Evolutionary conservation across 1,284 basidiomycete species (phyloP).

Genomic region (Ustilago nuda): DNA sequence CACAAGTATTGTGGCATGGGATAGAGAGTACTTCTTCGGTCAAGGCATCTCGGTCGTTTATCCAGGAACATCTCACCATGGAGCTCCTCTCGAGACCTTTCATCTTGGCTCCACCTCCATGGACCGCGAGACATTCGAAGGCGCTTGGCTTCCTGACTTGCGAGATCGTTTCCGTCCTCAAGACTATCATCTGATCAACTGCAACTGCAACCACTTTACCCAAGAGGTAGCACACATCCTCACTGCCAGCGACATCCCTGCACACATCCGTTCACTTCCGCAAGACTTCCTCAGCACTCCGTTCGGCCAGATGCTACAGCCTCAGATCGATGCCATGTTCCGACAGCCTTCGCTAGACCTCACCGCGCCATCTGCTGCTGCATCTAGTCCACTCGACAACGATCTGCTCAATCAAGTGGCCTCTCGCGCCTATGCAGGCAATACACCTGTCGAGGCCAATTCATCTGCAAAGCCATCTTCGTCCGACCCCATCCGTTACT

Average conservation of each 20-base stretch:
- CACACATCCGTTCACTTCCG: conserved; percentile 71
- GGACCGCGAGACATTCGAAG: conserved; percentile 82
- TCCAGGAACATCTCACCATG: conserved; percentile 73
- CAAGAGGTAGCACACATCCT: conserved; percentile 74
- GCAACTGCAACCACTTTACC: conserved; percentile 75
- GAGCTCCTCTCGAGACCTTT: conserved; percentile 79
- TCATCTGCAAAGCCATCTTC: conserved; percentile 74
- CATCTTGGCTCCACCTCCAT: conserved; percentile 85
- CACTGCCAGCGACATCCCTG: conserved; percentile 63
- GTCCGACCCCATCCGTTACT: conserved; percentile 72
- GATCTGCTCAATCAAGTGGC: conserved; percentile 71
- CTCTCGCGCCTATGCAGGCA: conserved; percentile 71
- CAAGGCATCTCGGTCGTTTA: conserved; percentile 79
- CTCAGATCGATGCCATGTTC: conserved; percentile 78
- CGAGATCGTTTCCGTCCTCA: conserved; percentile 80
- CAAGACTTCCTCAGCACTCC: conserved; percentile 89
- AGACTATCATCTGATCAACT: conserved; percentile 82
- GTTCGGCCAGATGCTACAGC: conserved; percentile 84
- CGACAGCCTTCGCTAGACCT: conserved; percentile 19
- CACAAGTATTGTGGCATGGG: conserved; percentile 87
- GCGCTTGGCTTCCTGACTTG: conserved; percentile 81
- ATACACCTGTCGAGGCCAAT: conserved; percentile 66
- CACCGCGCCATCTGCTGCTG: conserved; percentile 4
- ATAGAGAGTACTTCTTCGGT: conserved; percentile 87
- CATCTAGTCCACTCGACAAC: conserved; percentile 5